Conservation (phyloP, 345 rosid species). For the Populus ilicifolia region DNA sequence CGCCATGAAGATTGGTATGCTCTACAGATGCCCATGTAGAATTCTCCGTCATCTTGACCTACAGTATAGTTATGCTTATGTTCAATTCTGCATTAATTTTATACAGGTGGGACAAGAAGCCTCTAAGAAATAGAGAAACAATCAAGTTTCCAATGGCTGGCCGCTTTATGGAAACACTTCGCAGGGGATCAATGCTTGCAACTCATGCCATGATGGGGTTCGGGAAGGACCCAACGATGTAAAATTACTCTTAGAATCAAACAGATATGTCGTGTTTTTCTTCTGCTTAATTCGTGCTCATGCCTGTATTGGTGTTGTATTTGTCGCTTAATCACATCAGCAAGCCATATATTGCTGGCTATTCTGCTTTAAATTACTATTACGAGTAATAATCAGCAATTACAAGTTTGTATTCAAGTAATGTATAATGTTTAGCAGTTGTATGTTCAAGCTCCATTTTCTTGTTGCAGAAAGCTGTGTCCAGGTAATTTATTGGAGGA, state of each 20-base stretch:
- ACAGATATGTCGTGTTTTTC: neutral
- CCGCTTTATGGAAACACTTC: constrained; percentile 48
- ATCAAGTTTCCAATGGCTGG: constrained; percentile 53
- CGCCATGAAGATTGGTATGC: constrained; percentile 88
- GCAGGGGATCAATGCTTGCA: constrained; percentile 76
- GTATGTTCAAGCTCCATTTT: neutral
- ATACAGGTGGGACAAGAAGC: constrained; percentile 87
- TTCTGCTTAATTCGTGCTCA: neutral
- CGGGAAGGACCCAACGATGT: constrained; percentile 65
- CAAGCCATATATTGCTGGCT: neutral
- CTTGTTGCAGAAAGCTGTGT: neutral
- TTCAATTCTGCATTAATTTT: neutral
- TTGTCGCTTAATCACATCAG: neutral
- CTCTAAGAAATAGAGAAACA: constrained; percentile 63
- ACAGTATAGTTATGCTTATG: neutral
- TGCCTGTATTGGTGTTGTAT: neutral
- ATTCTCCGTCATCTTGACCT: neutral
- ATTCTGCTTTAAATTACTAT: neutral
- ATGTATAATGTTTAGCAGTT: neutral
- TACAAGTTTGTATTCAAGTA: neutral
- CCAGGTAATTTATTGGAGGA: neutral
- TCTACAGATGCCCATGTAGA: neutral
- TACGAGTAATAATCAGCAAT: neutral
- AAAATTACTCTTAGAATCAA: neutral
- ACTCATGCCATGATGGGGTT: constrained; percentile 93